Conservation (phyloP, 768 basidiomycete genomes). For the Lentinula sp. region DNA sequence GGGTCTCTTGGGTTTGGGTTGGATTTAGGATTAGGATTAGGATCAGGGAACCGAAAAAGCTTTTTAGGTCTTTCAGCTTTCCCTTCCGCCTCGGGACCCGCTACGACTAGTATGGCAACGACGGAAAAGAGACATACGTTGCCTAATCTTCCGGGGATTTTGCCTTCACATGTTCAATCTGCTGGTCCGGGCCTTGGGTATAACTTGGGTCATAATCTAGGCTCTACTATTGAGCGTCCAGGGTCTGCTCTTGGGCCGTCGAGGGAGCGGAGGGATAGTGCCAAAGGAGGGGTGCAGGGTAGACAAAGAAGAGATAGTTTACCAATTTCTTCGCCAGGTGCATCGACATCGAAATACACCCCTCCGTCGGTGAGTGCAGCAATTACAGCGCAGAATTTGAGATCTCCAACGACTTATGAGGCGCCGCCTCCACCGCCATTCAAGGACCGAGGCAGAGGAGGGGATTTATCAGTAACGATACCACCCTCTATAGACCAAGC, state of each 20-base stretch:
- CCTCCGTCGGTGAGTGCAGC: conserved; percentile 24
- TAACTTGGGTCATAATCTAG: neutral
- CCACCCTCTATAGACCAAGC: neutral
- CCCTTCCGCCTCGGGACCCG: neutral
- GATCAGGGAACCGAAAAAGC: neutral
- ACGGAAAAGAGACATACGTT: conserved; percentile 4
- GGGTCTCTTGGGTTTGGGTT: neutral
- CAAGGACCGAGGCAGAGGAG: conserved; percentile 3
- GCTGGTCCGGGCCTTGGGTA: neutral
- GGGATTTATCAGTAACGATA: neutral
- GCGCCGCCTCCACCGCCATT: conserved; percentile 28
- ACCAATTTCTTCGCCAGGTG: neutral
- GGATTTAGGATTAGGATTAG: neutral
- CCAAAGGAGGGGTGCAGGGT: neutral
- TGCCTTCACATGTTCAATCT: conserved; percentile 2
- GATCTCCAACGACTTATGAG: conserved; percentile 51
- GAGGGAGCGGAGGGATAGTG: conserved; percentile 2
- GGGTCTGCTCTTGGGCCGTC: neutral
- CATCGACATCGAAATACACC: conserved; percentile 16
- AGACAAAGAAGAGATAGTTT: conserved; percentile 4
- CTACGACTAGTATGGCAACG: neutral
- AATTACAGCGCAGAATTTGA: conserved; percentile 22
- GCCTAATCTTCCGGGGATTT: neutral
- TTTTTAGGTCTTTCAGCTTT: neutral
- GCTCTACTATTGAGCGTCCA: neutral